A percentile compares a stretch with the other conserved stretches of the same genome.
Evolutionary conservation across 2,329 filamentous ascomycete genomes (phyloP).

Genomic region (Exophiala xenobiotica): DNA sequence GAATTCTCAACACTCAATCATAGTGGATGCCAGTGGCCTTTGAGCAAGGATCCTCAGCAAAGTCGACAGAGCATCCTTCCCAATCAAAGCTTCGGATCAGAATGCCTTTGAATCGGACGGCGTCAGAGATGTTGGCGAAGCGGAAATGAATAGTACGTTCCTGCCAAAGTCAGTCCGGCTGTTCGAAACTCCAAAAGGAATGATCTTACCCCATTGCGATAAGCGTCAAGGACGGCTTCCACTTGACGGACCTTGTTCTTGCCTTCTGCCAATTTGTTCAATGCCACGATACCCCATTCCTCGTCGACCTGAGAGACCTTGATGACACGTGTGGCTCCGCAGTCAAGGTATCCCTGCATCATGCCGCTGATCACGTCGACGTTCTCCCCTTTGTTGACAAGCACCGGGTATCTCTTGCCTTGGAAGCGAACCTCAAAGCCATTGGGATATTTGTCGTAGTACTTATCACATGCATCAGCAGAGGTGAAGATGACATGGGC

Average conservation of each 20-base stretch:
- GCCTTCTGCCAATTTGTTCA: conserved; percentile 41
- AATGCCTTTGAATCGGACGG: conserved; percentile 45
- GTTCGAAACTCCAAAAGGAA: neutral
- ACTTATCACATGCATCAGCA: conserved; percentile 37
- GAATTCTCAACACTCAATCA: neutral
- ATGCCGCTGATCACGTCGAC: conserved; percentile 44
- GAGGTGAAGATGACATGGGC: conserved; percentile 40
- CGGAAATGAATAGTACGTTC: conserved; percentile 48
- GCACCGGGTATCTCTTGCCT: conserved; percentile 33
- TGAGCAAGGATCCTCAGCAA: conserved; percentile 42
- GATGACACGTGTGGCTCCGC: conserved; percentile 47
- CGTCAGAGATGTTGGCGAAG: conserved; percentile 49
- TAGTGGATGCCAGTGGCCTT: conserved; percentile 17
- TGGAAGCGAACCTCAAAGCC: conserved; percentile 38
- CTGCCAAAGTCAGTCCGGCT: conserved; percentile 31
- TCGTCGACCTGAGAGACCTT: conserved; percentile 44
- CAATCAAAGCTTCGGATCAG: conserved; percentile 44
- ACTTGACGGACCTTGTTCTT: conserved; percentile 40
- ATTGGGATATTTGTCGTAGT: conserved; percentile 38
- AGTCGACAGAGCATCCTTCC: conserved; percentile 47
- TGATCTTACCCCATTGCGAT: conserved; percentile 38
- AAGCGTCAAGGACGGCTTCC: conserved; percentile 46
- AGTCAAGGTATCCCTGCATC: conserved; percentile 41
- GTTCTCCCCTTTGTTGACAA: conserved; percentile 41
- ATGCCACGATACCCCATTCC: conserved; percentile 38